These are phyloP conservation scores for Tolypocladium nubicola DNA, from an alignment of 2,329 filamentous ascomycete species.

Conservation along the genomic window DNA sequence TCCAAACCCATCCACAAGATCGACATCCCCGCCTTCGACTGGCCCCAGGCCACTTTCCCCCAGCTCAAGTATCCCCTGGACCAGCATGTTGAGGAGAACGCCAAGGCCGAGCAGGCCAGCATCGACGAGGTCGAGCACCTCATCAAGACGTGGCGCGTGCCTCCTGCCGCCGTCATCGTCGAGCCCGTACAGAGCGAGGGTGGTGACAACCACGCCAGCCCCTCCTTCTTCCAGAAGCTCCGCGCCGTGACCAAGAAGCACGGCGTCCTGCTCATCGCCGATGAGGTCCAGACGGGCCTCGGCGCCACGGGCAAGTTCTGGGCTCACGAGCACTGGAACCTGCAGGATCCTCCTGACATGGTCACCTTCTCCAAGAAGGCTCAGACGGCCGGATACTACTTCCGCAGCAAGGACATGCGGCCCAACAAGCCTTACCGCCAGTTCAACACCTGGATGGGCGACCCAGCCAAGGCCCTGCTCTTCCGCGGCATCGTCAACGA, in stretches of 20 bases:
- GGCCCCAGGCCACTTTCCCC: conserved; percentile 85
- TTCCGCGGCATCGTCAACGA: conserved; percentile 82
- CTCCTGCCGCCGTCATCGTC: conserved; percentile 71
- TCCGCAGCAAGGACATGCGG: conserved; percentile 64
- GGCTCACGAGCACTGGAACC: conserved; percentile 92
- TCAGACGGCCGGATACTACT: conserved; percentile 90
- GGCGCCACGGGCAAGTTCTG: conserved; percentile 92
- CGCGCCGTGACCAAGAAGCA: conserved; percentile 69
- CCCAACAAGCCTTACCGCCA: conserved; percentile 92
- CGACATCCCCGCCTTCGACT: conserved; percentile 90
- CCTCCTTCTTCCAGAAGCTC: conserved; percentile 76
- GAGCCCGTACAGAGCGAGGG: conserved; percentile 93
- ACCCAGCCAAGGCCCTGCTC: conserved; percentile 72
- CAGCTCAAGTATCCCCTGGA: conserved; percentile 78
- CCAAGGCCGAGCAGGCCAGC: conserved; percentile 68
- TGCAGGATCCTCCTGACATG: conserved; percentile 73
- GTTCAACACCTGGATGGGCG: conserved; percentile 98
- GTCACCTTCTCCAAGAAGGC: conserved; percentile 95
- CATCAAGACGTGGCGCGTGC: conserved; percentile 67
- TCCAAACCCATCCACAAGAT: conserved; percentile 93
- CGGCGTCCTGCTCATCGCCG: conserved; percentile 76
- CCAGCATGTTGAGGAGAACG: conserved; percentile 69
- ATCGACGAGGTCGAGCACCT: conserved; percentile 75
- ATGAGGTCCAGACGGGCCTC: conserved; percentile 89
- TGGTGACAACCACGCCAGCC: conserved; percentile 86